Conservation (phyloP, 257 asterid species). For the Solanum gracilifrons region DNA sequence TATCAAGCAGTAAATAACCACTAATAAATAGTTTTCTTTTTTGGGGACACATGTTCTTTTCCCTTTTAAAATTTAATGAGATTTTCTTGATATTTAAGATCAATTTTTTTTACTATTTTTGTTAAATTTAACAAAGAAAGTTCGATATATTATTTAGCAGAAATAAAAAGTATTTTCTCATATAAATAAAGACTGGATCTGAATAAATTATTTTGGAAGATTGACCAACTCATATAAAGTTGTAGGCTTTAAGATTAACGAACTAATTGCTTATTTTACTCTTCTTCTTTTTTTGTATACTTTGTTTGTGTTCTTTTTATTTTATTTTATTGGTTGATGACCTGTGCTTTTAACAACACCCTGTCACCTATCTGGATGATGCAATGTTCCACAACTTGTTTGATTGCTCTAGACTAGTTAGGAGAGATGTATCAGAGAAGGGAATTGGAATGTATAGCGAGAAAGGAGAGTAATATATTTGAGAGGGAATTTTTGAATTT, state of each 20-base stretch:
- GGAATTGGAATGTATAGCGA: too few relatives aligned
- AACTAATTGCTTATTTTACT: background rate
- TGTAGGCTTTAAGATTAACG: background rate
- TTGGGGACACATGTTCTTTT: background rate
- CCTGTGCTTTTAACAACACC: background rate
- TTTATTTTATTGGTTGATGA: background rate
- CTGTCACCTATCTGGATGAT: background rate
- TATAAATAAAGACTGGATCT: background rate
- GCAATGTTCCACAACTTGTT: background rate
- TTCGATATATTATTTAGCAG: background rate
- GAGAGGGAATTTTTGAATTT: too few relatives aligned
- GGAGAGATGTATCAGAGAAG: too few relatives aligned
- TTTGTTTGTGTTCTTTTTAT: background rate
- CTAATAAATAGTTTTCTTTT: too few relatives aligned
- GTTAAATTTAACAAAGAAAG: too few relatives aligned
- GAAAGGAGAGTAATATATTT: too few relatives aligned
- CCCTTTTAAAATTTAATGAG: background rate
- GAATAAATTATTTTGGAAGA: background rate
- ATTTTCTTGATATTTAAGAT: background rate
- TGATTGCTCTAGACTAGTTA: too few relatives aligned
- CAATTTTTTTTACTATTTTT: background rate
- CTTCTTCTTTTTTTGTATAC: background rate
- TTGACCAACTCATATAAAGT: background rate
- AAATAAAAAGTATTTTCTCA: background rate
- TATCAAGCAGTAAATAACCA: background rate